phyloP scores from a whole-genome alignment of 805 yeast species.

The Metschnikowia chrysomelidarum region DNA sequence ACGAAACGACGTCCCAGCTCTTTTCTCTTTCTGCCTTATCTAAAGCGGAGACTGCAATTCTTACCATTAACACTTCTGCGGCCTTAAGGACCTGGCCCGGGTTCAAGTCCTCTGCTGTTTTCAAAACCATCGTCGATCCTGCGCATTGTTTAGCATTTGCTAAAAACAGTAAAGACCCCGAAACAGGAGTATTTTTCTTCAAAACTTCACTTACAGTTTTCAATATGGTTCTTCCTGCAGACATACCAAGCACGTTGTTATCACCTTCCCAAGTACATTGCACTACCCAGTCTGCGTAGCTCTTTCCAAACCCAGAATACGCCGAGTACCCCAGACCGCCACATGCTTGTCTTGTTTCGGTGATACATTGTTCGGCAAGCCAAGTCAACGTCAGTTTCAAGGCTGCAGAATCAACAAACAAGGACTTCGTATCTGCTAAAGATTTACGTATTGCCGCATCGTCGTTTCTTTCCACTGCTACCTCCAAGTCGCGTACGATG shows the following conservation, averaged over 20 bases:
- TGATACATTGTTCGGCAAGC: conserved; percentile 42
- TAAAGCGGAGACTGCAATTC: conserved; percentile 31
- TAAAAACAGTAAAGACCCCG: conserved; percentile 19
- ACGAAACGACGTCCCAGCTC: conserved; percentile 37
- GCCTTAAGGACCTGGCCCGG: conserved; percentile 21
- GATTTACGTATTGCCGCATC: conserved; percentile 29
- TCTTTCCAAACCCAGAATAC: conserved; percentile 45
- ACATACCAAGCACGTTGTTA: conserved; percentile 43
- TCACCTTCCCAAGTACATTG: conserved; percentile 53
- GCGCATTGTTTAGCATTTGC: conserved; percentile 10
- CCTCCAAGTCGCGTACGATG: conserved; percentile 33
- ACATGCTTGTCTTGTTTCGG: conserved; percentile 44
- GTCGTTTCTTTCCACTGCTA: conserved; percentile 35
- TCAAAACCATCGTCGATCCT: conserved; percentile 9
- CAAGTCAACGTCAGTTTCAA: conserved; percentile 45
- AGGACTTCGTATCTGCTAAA: conserved; percentile 39
- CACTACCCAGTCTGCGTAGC: conserved; percentile 46
- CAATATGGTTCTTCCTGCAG: conserved; percentile 41
- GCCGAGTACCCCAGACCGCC: conserved; percentile 49
- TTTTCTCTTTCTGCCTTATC: conserved; percentile 25
- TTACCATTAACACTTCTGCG: conserved; percentile 37
- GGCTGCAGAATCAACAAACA: conserved; percentile 45
- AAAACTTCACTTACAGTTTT: conserved; percentile 30
- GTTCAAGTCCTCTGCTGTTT: conserved; percentile 17
- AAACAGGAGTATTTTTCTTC: conserved; percentile 12